A percentile compares a stretch with the other conserved stretches of the same genome.
Conservation (phyloP, 2,329 filamentous ascomycete genomes). For the Colletotrichum tabaci region DNA sequence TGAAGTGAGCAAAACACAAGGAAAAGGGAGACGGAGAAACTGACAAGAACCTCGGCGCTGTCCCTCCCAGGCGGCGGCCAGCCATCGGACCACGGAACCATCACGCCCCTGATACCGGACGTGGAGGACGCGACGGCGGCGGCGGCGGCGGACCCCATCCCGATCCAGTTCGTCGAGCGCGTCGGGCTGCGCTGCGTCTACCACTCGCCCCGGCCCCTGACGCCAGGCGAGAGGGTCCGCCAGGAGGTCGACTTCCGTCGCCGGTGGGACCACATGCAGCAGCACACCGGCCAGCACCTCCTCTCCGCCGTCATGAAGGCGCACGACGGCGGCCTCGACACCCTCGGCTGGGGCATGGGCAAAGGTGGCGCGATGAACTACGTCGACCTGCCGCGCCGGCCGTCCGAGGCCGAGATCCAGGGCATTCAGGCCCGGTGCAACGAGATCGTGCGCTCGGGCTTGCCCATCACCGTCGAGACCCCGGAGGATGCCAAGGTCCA, state of each 20-base stretch:
- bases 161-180: conserved; percentile 47
- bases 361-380: conserved; percentile 49
- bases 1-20: too few relatives aligned
- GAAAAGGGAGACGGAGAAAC: not conserved
- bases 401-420: conserved; percentile 45
- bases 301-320: conserved; percentile 51
- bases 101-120: conserved; percentile 27
- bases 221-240: conserved; percentile 43
- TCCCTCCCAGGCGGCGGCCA: conserved; percentile 48
- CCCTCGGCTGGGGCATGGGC: conserved; percentile 52
- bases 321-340: conserved; percentile 44
- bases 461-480: conserved; percentile 46
- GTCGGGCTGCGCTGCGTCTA: conserved; percentile 48
- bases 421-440: conserved; percentile 48
- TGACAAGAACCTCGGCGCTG: not conserved
- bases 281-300: conserved; percentile 52
- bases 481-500: conserved; percentile 46
- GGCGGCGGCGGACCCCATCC: conserved; percentile 33
- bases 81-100: conserved; percentile 49
- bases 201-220: conserved; percentile 44
- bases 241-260: conserved; percentile 49
- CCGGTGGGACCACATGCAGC: conserved; percentile 54
- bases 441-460: conserved; percentile 46
- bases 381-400: conserved; percentile 50
- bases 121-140: not conserved